Evolutionary conservation across 495 filamentous ascomycete species (phyloP).

Genomic region (Massariosphaeria phaeospora): DNA sequence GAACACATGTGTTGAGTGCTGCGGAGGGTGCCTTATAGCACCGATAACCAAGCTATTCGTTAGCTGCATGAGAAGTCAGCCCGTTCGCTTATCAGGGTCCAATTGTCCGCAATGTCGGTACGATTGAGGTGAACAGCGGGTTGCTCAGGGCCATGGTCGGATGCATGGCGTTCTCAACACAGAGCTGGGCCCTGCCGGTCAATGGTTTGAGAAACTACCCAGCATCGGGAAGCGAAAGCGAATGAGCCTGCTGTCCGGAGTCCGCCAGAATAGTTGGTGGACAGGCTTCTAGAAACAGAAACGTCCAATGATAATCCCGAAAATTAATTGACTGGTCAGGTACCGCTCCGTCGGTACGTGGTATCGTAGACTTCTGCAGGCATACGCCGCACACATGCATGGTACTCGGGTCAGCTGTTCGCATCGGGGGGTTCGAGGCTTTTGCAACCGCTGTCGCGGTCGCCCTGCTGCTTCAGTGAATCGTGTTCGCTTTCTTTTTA

Average conservation of each 20-base stretch:
- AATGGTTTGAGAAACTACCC: neutral
- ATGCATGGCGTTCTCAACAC: constrained; percentile 2
- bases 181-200: constrained; percentile 3
- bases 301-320: neutral
- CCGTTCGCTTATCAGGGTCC: constrained; percentile 5
- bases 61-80: neutral
- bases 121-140: neutral
- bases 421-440: neutral
- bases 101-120: neutral
- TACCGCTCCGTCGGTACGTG: neutral
- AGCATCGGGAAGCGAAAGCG: neutral
- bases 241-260: neutral
- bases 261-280: neutral
- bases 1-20: neutral
- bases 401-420: constrained; percentile 2
- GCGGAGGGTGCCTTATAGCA: too few species aligned
- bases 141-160: neutral
- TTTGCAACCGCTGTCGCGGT: neutral
- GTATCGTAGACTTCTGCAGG: neutral
- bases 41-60: neutral
- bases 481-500: too few species aligned
- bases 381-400: neutral
- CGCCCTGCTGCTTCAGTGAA: too few species aligned
- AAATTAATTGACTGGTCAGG: neutral
- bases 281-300: neutral